Percentiles rank a stretch among this genome's conserved stretches.
Conservation (phyloP, 306 rosid genomes). For the Psophocarpus tetragonolobus region DNA sequence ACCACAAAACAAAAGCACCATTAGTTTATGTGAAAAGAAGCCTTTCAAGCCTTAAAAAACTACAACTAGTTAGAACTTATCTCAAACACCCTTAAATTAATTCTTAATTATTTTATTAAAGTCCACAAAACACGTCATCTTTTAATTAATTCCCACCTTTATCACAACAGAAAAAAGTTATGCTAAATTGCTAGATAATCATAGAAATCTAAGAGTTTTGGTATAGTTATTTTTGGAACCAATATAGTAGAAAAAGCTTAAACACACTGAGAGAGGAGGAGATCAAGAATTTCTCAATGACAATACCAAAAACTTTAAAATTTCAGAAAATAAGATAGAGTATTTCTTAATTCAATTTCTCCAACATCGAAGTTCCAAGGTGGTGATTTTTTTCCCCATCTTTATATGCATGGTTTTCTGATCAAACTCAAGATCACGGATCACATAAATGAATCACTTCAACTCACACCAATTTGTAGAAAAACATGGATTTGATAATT, state of each 20-base stretch:
- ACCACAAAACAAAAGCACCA: not conserved
- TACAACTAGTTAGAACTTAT: not conserved
- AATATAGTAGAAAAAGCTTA: not conserved
- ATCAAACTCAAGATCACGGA: not conserved
- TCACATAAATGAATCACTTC: not conserved
- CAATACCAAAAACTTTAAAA: not conserved
- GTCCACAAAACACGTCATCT: not conserved
- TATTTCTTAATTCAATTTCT: not conserved
- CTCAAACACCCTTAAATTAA: slow-evolving; percentile 19
- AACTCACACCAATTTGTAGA: not conserved
- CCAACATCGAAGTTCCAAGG: not conserved
- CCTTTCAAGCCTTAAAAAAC: not conserved
- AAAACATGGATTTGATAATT: not conserved
- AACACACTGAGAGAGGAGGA: not conserved
- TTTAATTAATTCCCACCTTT: not conserved
- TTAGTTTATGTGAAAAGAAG: not conserved
- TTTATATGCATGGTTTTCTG: not conserved
- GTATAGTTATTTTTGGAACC: not conserved
- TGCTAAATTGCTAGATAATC: not conserved
- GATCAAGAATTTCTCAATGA: not conserved
- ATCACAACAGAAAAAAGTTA: not conserved
- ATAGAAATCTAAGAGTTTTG: not conserved
- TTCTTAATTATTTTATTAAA: not conserved
- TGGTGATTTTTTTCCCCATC: not conserved
- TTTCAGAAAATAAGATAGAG: not conserved